phyloP scores from a whole-genome alignment of 2,329 filamentous ascomycete species.

The Exophiala spinifera region DNA sequence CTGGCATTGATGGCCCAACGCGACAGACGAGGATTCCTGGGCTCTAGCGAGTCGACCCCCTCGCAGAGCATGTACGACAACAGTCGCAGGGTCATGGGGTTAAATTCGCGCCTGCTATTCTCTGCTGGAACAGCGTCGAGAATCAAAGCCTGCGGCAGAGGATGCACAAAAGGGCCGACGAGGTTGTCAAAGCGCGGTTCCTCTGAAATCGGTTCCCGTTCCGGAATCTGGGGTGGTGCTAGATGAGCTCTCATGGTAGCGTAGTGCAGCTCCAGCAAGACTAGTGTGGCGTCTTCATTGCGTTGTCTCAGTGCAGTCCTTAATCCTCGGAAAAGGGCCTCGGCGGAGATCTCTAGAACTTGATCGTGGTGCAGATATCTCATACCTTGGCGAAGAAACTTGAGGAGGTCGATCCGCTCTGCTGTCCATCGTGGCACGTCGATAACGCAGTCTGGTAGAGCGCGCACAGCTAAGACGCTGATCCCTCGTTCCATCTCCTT shows the following conservation, averaged over 20 bases:
- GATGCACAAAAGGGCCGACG: conserved; percentile 1
- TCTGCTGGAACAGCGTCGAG: conserved; percentile 14
- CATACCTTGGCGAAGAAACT: conserved; percentile 37
- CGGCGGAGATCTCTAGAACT: conserved; percentile 32
- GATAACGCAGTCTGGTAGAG: conserved; percentile 38
- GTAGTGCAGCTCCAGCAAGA: conserved; percentile 41
- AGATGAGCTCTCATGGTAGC: neutral
- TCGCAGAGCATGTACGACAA: conserved; percentile 1
- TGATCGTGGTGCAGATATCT: conserved; percentile 24
- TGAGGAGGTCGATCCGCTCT: conserved; percentile 35
- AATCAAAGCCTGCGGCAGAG: conserved; percentile 22
- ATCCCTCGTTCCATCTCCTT: conserved; percentile 30
- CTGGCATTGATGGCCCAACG: too few species aligned
- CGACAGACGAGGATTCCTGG: too few species aligned
- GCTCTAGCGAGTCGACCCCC: too few species aligned
- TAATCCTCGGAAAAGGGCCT: conserved; percentile 40
- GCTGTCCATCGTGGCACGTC: conserved; percentile 31
- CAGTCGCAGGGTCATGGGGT: neutral
- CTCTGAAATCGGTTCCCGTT: neutral
- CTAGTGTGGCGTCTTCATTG: conserved; percentile 34
- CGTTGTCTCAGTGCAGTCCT: conserved; percentile 37
- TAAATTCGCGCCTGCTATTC: neutral
- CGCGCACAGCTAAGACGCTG: conserved; percentile 28
- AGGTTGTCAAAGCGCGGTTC: neutral
- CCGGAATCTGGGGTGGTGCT: neutral